Evolutionary conservation across 2,329 filamentous ascomycete species (phyloP).

Genomic region (Aureobasidium sp.): DNA sequence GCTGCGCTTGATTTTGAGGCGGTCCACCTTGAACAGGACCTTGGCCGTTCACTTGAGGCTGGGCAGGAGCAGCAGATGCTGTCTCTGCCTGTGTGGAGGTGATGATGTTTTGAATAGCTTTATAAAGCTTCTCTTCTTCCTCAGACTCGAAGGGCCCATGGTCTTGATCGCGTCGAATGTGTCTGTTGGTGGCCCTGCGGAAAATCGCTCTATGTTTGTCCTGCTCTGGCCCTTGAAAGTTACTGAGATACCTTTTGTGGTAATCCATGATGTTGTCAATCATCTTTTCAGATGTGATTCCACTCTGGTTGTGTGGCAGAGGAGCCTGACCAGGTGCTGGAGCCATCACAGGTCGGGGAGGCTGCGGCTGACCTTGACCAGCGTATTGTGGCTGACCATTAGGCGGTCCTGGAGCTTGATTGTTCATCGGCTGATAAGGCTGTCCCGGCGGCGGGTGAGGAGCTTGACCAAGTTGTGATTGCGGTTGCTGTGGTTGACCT

Average conservation of each 20-base stretch:
- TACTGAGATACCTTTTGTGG: constrained; percentile 14
- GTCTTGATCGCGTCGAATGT: constrained; percentile 14
- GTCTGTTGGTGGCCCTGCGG: constrained; percentile 14
- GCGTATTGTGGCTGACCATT: constrained; percentile 2
- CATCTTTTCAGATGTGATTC: constrained; percentile 15
- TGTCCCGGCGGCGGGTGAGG: not conserved
- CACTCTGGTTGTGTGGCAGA: constrained; percentile 13
- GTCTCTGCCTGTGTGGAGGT: constrained; percentile 10
- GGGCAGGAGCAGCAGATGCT: not conserved
- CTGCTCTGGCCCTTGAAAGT: constrained; percentile 14
- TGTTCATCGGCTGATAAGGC: not conserved
- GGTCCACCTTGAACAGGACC: not conserved
- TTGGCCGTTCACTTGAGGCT: not conserved
- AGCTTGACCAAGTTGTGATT: not conserved
- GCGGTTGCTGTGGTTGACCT: not conserved
- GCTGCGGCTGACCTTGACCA: not conserved
- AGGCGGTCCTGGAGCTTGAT: not conserved
- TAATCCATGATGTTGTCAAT: constrained; percentile 17
- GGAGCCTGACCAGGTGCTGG: not conserved
- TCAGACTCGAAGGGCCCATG: constrained; percentile 14
- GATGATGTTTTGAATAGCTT: constrained; percentile 15
- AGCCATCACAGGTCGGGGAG: constrained; percentile 5
- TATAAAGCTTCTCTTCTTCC: constrained; percentile 15
- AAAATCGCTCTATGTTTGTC: constrained; percentile 15
- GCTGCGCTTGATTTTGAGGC: not conserved